These are phyloP conservation scores for Pichia sp. DNA, from an alignment of 1,139 yeast species.

Conservation along the genomic window DNA sequence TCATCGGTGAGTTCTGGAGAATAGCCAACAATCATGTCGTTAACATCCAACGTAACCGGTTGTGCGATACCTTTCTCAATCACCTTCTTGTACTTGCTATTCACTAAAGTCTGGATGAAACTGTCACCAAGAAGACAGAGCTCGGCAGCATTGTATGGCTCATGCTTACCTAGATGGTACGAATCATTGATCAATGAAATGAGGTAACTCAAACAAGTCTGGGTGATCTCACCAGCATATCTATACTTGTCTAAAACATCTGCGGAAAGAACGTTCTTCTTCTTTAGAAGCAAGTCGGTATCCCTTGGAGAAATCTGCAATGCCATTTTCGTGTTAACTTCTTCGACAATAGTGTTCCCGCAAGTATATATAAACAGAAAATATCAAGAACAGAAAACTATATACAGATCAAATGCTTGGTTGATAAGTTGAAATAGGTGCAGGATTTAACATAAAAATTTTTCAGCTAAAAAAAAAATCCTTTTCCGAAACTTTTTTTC, in stretches of 20 bases:
- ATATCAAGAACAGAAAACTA: not conserved
- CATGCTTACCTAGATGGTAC: constrained; percentile 53
- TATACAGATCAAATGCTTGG: not conserved
- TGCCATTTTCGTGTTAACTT: constrained; percentile 20
- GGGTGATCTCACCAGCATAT: constrained; percentile 88
- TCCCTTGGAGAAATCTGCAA: constrained; percentile 39
- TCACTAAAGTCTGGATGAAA: constrained; percentile 54
- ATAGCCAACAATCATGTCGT: constrained; percentile 72
- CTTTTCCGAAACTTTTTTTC: not conserved
- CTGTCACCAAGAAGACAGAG: constrained; percentile 80
- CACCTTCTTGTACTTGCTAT: constrained; percentile 53
- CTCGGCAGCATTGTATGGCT: constrained; percentile 60
- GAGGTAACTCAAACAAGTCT: constrained; percentile 70
- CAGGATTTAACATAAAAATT: not conserved
- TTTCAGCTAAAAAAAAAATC: not conserved
- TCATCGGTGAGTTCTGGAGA: constrained; percentile 73
- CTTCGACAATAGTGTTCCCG: not conserved
- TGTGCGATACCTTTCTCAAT: constrained; percentile 83
- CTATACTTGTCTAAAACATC: constrained; percentile 74
- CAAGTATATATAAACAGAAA: not conserved
- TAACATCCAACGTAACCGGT: constrained; percentile 83
- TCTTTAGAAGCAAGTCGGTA: constrained; percentile 67
- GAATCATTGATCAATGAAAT: constrained; percentile 64
- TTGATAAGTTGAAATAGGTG: constrained; percentile 3
- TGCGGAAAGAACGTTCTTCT: constrained; percentile 63